Evolutionary conservation across 176 grass and related monocot species (phyloP).

Genomic region (Lolium perenne): DNA sequence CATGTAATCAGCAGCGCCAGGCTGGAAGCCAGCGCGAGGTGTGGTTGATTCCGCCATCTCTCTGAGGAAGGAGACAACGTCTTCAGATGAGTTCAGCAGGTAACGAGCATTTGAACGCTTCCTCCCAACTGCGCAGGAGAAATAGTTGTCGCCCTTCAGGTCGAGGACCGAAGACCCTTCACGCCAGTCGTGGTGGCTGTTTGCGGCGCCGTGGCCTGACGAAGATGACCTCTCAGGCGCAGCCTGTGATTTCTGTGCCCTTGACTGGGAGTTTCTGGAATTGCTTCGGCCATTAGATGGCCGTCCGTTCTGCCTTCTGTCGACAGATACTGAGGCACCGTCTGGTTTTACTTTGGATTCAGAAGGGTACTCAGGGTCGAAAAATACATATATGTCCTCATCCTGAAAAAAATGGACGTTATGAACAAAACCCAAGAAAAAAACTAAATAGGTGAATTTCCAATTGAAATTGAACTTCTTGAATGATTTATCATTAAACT

Average conservation of each 20-base stretch:
- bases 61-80: conserved; percentile 83
- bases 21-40: conserved; percentile 13
- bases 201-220: conserved; percentile 46
- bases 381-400: conserved; percentile 98
- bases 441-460: conserved; percentile 6
- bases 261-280: conserved; percentile 62
- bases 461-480: neutral
- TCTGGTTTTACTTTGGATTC: conserved; percentile 87
- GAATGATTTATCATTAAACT: neutral
- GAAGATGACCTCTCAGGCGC: conserved; percentile 57
- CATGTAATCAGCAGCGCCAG: conserved; percentile 47
- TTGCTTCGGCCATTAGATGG: conserved; percentile 68
- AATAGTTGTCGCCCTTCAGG: conserved; percentile 97
- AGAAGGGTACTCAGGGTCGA: conserved; percentile 91
- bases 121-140: conserved; percentile 92
- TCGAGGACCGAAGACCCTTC: conserved; percentile 96
- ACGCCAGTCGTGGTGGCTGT: conserved; percentile 69
- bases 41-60: conserved; percentile 60
- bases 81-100: conserved; percentile 83
- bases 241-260: conserved; percentile 51
- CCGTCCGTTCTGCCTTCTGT: conserved; percentile 59
- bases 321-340: conserved; percentile 45
- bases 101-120: conserved; percentile 89
- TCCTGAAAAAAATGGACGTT: conserved; percentile 63
- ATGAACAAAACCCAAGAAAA: neutral